Evolutionary conservation across 2,329 filamentous ascomycete genomes (phyloP).

Genomic region (Aureobasidium pullulans): DNA sequence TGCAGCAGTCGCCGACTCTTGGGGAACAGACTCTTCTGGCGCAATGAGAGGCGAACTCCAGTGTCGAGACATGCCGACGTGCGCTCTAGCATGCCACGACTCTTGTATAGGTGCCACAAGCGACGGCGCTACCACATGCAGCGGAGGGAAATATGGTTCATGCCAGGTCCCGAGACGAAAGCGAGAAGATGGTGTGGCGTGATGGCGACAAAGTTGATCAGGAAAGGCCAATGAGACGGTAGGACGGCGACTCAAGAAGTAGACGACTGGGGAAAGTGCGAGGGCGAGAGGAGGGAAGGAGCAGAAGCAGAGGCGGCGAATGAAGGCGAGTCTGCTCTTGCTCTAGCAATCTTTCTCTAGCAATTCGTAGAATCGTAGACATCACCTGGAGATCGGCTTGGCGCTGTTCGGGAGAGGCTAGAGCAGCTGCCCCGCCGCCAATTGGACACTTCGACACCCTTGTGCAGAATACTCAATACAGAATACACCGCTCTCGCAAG

Average conservation of each 20-base stretch:
- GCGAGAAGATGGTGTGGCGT: neutral
- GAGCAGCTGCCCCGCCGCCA: neutral
- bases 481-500: too few relatives aligned
- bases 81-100: constrained; percentile 51
- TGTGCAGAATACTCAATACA: too few relatives aligned
- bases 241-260: constrained; percentile 5
- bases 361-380: neutral
- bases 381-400: neutral
- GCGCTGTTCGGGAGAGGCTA: neutral
- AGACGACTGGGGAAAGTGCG: neutral
- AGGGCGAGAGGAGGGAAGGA: neutral
- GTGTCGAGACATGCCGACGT: constrained; percentile 52
- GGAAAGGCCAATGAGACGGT: neutral
- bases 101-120: constrained; percentile 1
- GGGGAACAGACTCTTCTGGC: constrained; percentile 29
- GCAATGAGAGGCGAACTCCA: constrained; percentile 46
- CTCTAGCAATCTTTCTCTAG: too few relatives aligned
- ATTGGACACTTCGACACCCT: neutral
- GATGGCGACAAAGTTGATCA: neutral
- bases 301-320: neutral
- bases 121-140: constrained; percentile 13
- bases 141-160: constrained; percentile 4
- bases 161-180: constrained; percentile 6
- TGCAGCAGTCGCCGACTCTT: constrained; percentile 44
- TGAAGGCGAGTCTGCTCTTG: neutral